Evolutionary conservation across 2,329 filamentous ascomycete genomes (phyloP), one percentile per base, ranked within the genome.

Genomic region (Lecanoromycetidae sp.): DNA sequence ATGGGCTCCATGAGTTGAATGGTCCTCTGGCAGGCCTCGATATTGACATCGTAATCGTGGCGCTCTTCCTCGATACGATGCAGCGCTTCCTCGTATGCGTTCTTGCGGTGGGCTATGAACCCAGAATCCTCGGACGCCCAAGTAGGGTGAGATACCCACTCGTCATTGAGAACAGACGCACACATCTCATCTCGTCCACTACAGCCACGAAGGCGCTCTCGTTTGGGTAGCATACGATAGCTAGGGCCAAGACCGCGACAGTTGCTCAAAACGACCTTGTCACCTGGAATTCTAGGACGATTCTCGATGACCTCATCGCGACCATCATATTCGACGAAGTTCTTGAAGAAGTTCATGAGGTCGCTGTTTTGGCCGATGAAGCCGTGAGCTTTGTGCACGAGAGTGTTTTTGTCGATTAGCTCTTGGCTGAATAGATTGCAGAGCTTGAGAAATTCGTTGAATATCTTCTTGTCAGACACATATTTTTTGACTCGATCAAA

Each of bases 91-190:
- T 98, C 91, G 54, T 84, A 94, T 46, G 83, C 79, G 57, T 98
- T 98, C 75, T 98, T 98, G 52, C 90, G 80, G 66, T 98, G 91
- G 10, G 91, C 91, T 50, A 98, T 90, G 57, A 98, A 98, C 0
- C 91, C 91, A 36, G 86, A 94, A 61, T 98, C 91, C 64, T 98
- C 91, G 1, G 90, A 96, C 1, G 90, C 91, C 91, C 91, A 98
- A 0, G 91, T 98, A 3, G 91, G 91, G 66, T 98, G 91, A 22
- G 90, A 96, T 2, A 91, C 91, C 91, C 91, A 98, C 56, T 95
- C 86, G 57, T 98, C 91, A 55, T 98, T 98, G 46, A 98, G 72
- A 0, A 98, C 90, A 20, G 83, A 82, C 56, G 86, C 82, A 67
- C 91, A 98, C 56, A 98, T 80, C 63, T 94, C 87, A 60, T 98